Evolutionary conservation across 1,139 yeast genomes (phyloP).

Genomic region (Suhomyces panamericanus): DNA sequence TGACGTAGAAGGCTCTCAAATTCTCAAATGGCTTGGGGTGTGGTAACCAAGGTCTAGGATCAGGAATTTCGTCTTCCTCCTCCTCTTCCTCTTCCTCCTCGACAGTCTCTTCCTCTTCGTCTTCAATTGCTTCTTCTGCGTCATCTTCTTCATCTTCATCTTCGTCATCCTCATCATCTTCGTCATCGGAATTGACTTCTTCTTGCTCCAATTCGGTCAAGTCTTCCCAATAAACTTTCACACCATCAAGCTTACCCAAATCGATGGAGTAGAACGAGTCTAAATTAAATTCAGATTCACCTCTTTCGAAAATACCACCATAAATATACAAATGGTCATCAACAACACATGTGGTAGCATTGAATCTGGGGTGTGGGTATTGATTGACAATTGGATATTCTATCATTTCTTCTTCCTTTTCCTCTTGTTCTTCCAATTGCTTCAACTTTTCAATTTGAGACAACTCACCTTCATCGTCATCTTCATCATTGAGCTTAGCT

Average conservation of each 20-base stretch:
- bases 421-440: slow-evolving; percentile 38
- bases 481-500: slow-evolving; percentile 65
- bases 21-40: slow-evolving; percentile 96
- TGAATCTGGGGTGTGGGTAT: slow-evolving; percentile 87
- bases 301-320: slow-evolving; percentile 90
- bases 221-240: slow-evolving; percentile 89
- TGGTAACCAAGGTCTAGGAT: slow-evolving; percentile 93
- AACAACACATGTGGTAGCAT: slow-evolving; percentile 80
- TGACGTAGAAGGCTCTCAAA: slow-evolving; percentile 76
- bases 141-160: slow-evolving; percentile 61
- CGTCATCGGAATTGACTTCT: slow-evolving; percentile 57
- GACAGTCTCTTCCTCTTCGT: slow-evolving; percentile 54
- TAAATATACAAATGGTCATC: slow-evolving; percentile 84
- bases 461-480: slow-evolving; percentile 46
- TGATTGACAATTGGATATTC: slow-evolving; percentile 61
- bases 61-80: slow-evolving; percentile 75
- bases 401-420: slow-evolving; percentile 28
- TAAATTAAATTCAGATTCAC: slow-evolving; percentile 78
- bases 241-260: slow-evolving; percentile 83
- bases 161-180: slow-evolving; percentile 55
- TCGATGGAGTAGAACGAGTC: slow-evolving; percentile 88
- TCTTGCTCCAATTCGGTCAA: slow-evolving; percentile 60
- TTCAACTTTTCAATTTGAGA: slow-evolving; percentile 42
- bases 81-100: slow-evolving; percentile 62
- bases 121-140: slow-evolving; percentile 47